phyloP scores from a whole-genome alignment of 192 early-diverging fungal species.

The Diversispora epigaea region DNA sequence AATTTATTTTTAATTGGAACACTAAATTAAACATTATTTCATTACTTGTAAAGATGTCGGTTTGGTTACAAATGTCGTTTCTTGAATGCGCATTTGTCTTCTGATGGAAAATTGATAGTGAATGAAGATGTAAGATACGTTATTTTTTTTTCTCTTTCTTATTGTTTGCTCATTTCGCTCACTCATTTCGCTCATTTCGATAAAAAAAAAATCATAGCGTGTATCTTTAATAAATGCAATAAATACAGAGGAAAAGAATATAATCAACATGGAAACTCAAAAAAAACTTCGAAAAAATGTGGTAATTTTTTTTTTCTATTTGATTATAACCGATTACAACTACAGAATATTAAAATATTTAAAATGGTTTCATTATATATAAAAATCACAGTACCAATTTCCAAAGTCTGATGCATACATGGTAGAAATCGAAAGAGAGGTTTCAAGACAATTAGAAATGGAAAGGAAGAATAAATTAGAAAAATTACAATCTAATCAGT shows the following conservation, averaged over 20 bases:
- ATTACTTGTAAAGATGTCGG: slow-evolving; percentile 42
- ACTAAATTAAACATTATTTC: background rate
- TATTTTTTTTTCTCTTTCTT: slow-evolving; percentile 13
- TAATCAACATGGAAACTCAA: slow-evolving; percentile 27
- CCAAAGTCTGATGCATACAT: slow-evolving; percentile 43
- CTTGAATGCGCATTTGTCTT: slow-evolving; percentile 52
- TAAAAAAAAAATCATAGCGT: background rate
- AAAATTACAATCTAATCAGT: slow-evolving; percentile 14
- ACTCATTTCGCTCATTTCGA: background rate
- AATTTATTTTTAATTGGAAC: background rate
- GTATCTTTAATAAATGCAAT: too few species aligned
- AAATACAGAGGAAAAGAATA: slow-evolving; percentile 35
- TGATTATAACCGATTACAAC: too few species aligned
- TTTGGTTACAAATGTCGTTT: slow-evolving; percentile 68
- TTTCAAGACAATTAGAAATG: slow-evolving; percentile 31
- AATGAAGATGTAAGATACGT: slow-evolving; percentile 53
- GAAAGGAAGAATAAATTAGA: slow-evolving; percentile 5
- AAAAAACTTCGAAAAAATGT: slow-evolving; percentile 19
- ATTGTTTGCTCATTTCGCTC: background rate
- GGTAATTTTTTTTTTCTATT: background rate
- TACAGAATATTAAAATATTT: too few species aligned
- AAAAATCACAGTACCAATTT: slow-evolving; percentile 42
- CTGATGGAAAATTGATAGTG: slow-evolving; percentile 50
- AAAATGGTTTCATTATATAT: background rate
- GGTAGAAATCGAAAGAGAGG: slow-evolving; percentile 35